Base-by-base conservation (phyloP, 2,329 filamentous ascomycete genomes). In the Pseudogymnoascus destructans region DNA sequence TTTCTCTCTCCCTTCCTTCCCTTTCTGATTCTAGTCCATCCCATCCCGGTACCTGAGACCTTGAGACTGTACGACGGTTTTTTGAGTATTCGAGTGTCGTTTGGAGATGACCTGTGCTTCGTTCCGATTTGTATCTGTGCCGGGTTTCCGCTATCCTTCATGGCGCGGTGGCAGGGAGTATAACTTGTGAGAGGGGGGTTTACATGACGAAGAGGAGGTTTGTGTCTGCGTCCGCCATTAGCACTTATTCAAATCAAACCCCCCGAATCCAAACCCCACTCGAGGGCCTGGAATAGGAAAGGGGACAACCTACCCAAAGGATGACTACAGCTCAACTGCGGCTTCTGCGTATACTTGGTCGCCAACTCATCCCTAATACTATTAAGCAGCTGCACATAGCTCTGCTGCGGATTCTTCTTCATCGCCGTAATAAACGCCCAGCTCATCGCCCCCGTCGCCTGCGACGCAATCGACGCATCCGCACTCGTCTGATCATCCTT, bases 371-470 rank as follows among this genome's bases (percentile, higher is more conserved):
- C 91, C 59, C 93, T 87, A 67, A 98, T 91, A 72, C 85, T 95
- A 77, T 96, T 97, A 64, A 98, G 79, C 59, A 98, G 77, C 76
- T 96, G 85, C 56, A 97, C 88, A 69, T 98, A 98, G 74, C 87
- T 95, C 76, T 97, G 93, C 70, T 95, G 86, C 0, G 89, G 89
- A 69, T 95, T 95, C 75, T 91, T 89, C 77, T 87, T 91, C 68
- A 97, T 79, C 17, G 91, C 86, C 1, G 80, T 84, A 71, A 98
- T 93, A 71, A 98, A 98, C 1, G 93, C 93, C 83, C 87, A 96
- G 3, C 90, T 95, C 93, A 98, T 97, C 71, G 93, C 93, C 58
- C 93, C 93, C 0, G 93, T 98, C 32, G 93, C 92, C 73, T 96
- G 80, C 59, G 89, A 84, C 42, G 79, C 82, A 64, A 97, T 96